A percentile compares a stretch with the other conserved stretches of the same genome.
These are phyloP conservation scores for Xerocomus potaroensis DNA, from an alignment of 768 basidiomycete species.

Conservation along the genomic window DNA sequence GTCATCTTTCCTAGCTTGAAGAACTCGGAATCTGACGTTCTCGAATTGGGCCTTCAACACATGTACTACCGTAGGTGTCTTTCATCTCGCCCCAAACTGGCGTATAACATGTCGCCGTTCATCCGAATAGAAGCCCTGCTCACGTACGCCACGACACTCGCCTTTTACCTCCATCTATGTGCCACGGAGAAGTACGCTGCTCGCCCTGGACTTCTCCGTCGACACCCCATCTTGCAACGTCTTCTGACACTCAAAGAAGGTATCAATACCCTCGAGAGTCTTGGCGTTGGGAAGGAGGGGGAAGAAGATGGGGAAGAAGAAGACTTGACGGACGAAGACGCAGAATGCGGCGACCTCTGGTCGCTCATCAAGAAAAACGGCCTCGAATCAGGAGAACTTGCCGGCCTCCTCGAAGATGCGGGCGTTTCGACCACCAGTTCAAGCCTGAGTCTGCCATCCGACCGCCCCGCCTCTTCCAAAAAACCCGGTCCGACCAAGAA, in stretches of 20 bases:
- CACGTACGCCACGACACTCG: constrained; percentile 85
- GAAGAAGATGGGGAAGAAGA: constrained; percentile 24
- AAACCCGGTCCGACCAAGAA: too few relatives aligned
- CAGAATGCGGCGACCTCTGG: constrained; percentile 43
- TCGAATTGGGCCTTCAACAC: constrained; percentile 68
- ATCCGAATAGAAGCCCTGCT: constrained; percentile 69
- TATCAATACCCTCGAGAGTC: constrained; percentile 74
- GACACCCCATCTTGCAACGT: constrained; percentile 70
- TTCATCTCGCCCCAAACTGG: neutral
- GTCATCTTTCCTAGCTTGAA: constrained; percentile 40
- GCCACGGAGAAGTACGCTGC: constrained; percentile 59
- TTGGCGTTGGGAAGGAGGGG: constrained; percentile 63
- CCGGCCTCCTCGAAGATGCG: constrained; percentile 54
- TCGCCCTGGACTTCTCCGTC: constrained; percentile 57
- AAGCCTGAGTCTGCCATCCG: constrained; percentile 8
- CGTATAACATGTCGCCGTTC: neutral
- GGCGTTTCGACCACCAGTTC: constrained; percentile 10
- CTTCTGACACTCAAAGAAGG: constrained; percentile 81
- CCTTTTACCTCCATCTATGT: constrained; percentile 90
- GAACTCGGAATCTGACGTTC: constrained; percentile 43
- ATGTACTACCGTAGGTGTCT: constrained; percentile 78
- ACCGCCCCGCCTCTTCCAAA: too few relatives aligned
- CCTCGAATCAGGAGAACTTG: constrained; percentile 48
- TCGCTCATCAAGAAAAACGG: constrained; percentile 34
- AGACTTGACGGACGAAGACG: constrained; percentile 37